phyloP scores from a whole-genome alignment of 2,329 filamentous ascomycete species.

The Bipolaris gigantea region DNA sequence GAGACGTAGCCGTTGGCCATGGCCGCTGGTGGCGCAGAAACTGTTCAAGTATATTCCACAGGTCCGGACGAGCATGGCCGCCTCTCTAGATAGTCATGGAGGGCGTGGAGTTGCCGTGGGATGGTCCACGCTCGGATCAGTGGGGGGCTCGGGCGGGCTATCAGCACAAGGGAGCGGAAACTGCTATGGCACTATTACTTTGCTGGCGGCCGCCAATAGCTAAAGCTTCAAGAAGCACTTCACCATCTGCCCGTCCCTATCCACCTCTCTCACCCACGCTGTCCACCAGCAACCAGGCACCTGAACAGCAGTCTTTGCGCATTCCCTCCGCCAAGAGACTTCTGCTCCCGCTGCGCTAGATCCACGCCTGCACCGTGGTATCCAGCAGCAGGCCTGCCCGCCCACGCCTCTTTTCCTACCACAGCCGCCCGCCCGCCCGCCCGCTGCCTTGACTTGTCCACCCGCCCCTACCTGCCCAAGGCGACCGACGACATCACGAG shows the following conservation, averaged over 20 bases:
- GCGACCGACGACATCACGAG: not conserved
- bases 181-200: slow-evolving; percentile 10
- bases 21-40: not conserved
- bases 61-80: too few species aligned
- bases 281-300: slow-evolving; percentile 14
- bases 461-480: not conserved
- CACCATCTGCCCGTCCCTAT: slow-evolving; percentile 2
- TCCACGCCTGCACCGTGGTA: slow-evolving; percentile 45
- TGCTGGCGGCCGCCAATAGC: slow-evolving; percentile 12
- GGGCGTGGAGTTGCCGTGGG: slow-evolving; percentile 17
- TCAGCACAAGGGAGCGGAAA: slow-evolving; percentile 26
- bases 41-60: too few species aligned
- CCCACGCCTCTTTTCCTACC: slow-evolving; percentile 20
- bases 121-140: slow-evolving; percentile 12
- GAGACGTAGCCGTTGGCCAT: not conserved
- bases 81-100: not conserved
- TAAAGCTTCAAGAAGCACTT: slow-evolving; percentile 22
- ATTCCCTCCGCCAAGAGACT: slow-evolving; percentile 10
- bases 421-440: slow-evolving; percentile 16
- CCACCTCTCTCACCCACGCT: slow-evolving; percentile 14
- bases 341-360: slow-evolving; percentile 22
- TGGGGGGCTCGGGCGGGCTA: slow-evolving; percentile 9
- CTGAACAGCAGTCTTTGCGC: slow-evolving; percentile 13
- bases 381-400: slow-evolving; percentile 19
- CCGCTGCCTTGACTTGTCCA: slow-evolving; percentile 1